Base-by-base conservation (phyloP, 2,329 filamentous ascomycete genomes). In the Rachicladosporium sp. region DNA sequence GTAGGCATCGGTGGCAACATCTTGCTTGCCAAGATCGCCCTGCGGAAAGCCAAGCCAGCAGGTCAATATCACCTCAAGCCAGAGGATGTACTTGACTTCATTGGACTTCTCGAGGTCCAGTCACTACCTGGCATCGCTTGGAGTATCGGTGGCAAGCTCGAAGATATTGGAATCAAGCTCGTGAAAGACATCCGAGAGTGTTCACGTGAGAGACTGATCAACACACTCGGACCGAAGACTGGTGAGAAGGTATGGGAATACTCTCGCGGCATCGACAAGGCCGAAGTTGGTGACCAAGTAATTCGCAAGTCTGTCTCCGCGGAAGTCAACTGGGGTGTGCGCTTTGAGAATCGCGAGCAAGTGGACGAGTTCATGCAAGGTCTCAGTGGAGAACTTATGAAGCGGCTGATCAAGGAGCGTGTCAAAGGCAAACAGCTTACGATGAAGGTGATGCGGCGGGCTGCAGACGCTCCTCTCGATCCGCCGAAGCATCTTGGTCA, bases 291-390 rank as follows among this genome's bases (percentile, higher is more conserved):
- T 27, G 82, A 89, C 42, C 82, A 93, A 53, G 76, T 81, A 0
- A 69, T 85, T 10, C 78, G 91, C 39, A 98, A 96, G 56, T 96
- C 89, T 0, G 86, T 98, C 0, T 96, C 91, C 2, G 89, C 89
- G 1, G 91, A 98, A 58, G 86, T 98, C 46, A 98, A 91, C 52
- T 98, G 91, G 91, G 91, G 93, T 2, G 93, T 98, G 41, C 79
- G 91, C 4, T 98, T 98, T 56, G 77, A 91, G 49, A 93, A 74
- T 44, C 86, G 95, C 54, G 72, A 76, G n/a, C 89, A 98, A 60
- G 88, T 87, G 0, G 89, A 96, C 43, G 85, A 93, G 47, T 98
- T 98, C 57, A 73, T 96, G 23, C 68, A 76, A 45, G 91, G 84
- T 48, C 66, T 98, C 0, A 91, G 84, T 54, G 80, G 80, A 41